phyloP scores from a whole-genome alignment of 75 land plant species.

The Sequoia sempervirens region DNA sequence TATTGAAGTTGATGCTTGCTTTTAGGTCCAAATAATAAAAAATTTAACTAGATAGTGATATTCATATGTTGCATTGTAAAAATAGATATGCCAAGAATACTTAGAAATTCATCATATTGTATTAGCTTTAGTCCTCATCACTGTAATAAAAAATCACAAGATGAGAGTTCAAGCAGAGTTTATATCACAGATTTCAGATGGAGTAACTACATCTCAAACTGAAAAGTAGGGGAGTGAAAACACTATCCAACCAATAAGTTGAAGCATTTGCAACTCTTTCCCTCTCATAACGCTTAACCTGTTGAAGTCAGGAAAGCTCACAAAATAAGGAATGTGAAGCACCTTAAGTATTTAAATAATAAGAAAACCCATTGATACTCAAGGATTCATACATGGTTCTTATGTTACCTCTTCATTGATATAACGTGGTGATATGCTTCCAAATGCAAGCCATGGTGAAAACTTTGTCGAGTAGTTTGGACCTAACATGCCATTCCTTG shows the following conservation, averaged over 20 bases:
- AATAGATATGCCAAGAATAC: neutral
- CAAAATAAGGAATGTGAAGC: neutral
- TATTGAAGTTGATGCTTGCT: neutral
- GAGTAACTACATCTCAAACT: conserved; percentile 1
- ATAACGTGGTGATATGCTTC: conserved; percentile 78
- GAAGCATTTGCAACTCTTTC: conserved; percentile 85
- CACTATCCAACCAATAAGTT: conserved; percentile 73
- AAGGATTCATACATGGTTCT: neutral
- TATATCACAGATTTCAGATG: neutral
- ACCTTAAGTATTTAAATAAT: neutral
- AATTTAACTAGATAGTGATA: neutral
- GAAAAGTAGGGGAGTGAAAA: neutral
- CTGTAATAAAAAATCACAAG: neutral
- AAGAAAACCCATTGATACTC: neutral
- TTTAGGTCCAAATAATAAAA: neutral
- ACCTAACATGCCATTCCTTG: conserved; percentile 99
- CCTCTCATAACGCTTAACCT: conserved; percentile 93
- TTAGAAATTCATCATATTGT: neutral
- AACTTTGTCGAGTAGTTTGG: conserved; percentile 95
- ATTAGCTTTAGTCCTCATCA: neutral
- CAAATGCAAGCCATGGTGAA: conserved; percentile 96
- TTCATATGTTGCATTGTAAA: neutral
- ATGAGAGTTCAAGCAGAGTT: neutral
- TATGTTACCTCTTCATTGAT: conserved; percentile 88
- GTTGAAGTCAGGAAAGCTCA: neutral